These are phyloP conservation scores for Trichaptum fuscoviolaceum DNA, from an alignment of 768 basidiomycete species.

Conservation along the genomic window DNA sequence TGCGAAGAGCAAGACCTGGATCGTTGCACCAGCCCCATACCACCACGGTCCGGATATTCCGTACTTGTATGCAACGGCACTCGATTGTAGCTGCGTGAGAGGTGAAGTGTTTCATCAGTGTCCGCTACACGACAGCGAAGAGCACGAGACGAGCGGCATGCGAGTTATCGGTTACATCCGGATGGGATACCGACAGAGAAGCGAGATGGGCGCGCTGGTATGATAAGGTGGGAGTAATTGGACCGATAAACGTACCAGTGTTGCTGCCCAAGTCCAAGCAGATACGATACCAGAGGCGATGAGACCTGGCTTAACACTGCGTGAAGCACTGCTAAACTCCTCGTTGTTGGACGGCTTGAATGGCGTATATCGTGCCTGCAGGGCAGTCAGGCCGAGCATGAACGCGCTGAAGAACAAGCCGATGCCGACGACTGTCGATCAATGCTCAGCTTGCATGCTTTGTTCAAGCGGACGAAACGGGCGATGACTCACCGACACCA, in stretches of 20 bases:
- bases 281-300: slow-evolving; percentile 91
- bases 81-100: slow-evolving; percentile 57
- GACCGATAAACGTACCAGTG: slow-evolving; percentile 39
- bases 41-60: slow-evolving; percentile 87
- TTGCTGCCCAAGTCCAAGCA: slow-evolving; percentile 91
- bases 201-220: slow-evolving; percentile 7
- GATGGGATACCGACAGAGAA: neutral
- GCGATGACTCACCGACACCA: slow-evolving; percentile 59
- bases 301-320: slow-evolving; percentile 84
- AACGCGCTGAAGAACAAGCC: slow-evolving; percentile 83
- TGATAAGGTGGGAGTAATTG: slow-evolving; percentile 15
- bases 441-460: neutral
- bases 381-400: slow-evolving; percentile 70
- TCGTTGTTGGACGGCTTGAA: slow-evolving; percentile 77
- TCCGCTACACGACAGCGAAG: neutral
- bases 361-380: slow-evolving; percentile 81
- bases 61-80: slow-evolving; percentile 80
- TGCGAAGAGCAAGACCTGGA: slow-evolving; percentile 89
- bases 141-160: neutral
- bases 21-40: slow-evolving; percentile 87
- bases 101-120: neutral
- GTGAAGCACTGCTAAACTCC: slow-evolving; percentile 77
- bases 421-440: slow-evolving; percentile 55
- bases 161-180: neutral
- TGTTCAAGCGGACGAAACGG: neutral